A percentile compares a stretch with the other conserved stretches of the same genome.
These are phyloP conservation scores for Buxus sempervirens DNA, from an alignment of 164 flowering plant species.

Conservation along the genomic window DNA sequence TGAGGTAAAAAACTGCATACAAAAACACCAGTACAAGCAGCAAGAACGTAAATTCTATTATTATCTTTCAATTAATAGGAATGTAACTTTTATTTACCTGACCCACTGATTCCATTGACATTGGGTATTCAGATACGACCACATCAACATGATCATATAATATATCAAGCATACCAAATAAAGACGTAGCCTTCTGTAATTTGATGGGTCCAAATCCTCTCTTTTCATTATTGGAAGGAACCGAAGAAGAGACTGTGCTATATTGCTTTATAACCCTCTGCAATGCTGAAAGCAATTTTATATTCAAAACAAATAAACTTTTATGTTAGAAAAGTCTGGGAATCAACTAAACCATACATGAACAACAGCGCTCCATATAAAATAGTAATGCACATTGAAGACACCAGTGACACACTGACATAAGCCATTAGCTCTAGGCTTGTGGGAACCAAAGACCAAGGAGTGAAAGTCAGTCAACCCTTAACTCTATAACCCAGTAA, in stretches of 20 bases:
- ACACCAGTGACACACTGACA: too few relatives aligned
- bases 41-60: slow-evolving; percentile 3
- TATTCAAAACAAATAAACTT: background rate
- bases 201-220: slow-evolving; percentile 59
- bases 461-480: too few relatives aligned
- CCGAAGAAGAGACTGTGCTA: slow-evolving; percentile 41
- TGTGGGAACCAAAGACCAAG: too few relatives aligned
- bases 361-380: too few relatives aligned
- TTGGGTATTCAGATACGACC: slow-evolving; percentile 60
- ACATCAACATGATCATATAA: slow-evolving; percentile 29
- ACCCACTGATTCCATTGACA: slow-evolving; percentile 78
- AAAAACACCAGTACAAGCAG: background rate
- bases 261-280: slow-evolving; percentile 57
- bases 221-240: slow-evolving; percentile 55
- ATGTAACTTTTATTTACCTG: slow-evolving; percentile 44
- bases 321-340: too few relatives aligned
- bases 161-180: slow-evolving; percentile 44
- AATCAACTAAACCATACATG: too few relatives aligned
- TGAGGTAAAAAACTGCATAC: background rate
- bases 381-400: too few relatives aligned
- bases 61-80: too few relatives aligned
- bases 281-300: slow-evolving; percentile 52
- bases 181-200: slow-evolving; percentile 41
- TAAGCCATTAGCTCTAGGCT: too few relatives aligned
- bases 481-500: too few relatives aligned